Percentiles rank a stretch among this genome's conserved stretches.
phyloP scores from a whole-genome alignment of 306 rosid species.

The Acmispon strigosus region DNA sequence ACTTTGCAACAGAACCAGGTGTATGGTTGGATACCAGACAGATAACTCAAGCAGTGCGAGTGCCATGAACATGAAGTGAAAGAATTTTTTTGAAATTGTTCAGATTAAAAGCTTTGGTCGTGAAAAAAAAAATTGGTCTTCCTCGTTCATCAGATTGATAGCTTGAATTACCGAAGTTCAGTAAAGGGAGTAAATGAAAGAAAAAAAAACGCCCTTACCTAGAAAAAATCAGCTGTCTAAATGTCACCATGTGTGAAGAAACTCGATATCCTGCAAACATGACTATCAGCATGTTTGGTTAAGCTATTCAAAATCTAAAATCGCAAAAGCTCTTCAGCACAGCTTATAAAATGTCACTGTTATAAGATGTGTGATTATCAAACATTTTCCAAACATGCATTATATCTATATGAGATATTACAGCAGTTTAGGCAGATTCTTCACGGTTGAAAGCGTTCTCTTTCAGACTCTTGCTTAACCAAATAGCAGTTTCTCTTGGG shows the following conservation, averaged over 20 bases:
- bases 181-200: background rate
- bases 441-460: slow-evolving; percentile 53
- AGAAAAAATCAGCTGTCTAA: slow-evolving; percentile 26
- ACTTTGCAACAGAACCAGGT: background rate
- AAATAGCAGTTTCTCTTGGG: slow-evolving; percentile 93
- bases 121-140: background rate
- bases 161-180: slow-evolving; percentile 8
- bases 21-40: background rate
- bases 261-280: background rate
- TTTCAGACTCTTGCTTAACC: slow-evolving; percentile 89
- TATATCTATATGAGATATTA: slow-evolving; percentile 1
- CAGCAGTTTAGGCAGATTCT: slow-evolving; percentile 21
- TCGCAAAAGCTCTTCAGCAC: no score
- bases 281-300: no score
- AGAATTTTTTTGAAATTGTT: background rate
- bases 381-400: no score
- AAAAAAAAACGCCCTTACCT: slow-evolving; percentile 16
- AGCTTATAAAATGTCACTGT: no score
- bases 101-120: background rate
- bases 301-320: no score
- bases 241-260: slow-evolving; percentile 16
- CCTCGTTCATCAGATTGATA: slow-evolving; percentile 12
- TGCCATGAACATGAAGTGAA: background rate
- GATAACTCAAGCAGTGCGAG: background rate
- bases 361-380: no score